Conservation (phyloP, 2,329 filamentous ascomycete species). For the Curvularia spicifera region DNA sequence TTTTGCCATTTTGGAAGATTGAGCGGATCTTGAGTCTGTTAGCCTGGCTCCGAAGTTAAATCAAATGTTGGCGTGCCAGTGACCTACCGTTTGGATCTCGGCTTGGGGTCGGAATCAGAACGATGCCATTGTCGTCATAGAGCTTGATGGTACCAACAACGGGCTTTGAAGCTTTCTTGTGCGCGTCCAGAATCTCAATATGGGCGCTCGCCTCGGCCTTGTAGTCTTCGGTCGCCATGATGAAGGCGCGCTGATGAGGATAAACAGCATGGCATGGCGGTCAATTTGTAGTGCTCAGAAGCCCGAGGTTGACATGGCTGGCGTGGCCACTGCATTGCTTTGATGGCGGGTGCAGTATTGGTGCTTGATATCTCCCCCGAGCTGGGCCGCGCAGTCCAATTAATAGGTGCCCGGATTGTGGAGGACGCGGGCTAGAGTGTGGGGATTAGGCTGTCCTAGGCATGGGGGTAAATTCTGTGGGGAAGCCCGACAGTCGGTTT, state of each 20-base stretch:
- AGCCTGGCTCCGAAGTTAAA: neutral
- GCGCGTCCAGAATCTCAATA: constrained; percentile 16
- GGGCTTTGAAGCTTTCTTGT: constrained; percentile 21
- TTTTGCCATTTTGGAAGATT: constrained; percentile 22
- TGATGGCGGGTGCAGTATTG: neutral
- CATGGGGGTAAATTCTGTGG: constrained; percentile 7
- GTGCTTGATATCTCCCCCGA: constrained; percentile 11
- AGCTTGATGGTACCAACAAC: constrained; percentile 21
- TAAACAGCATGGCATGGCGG: neutral
- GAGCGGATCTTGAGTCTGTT: constrained; percentile 13
- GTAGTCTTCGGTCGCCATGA: constrained; percentile 9
- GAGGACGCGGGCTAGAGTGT: constrained; percentile 16
- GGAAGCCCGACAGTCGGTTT: constrained; percentile 6
- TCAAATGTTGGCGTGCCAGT: neutral
- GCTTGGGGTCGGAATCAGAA: constrained; percentile 21
- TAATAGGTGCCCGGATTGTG: constrained; percentile 17
- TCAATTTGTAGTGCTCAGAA: constrained; percentile 4
- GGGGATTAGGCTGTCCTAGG: constrained; percentile 9
- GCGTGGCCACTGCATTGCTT: neutral
- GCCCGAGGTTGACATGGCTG: constrained; percentile 1
- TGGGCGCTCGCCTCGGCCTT: constrained; percentile 13
- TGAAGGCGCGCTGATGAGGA: neutral
- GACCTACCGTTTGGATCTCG: constrained; percentile 19
- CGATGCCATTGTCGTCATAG: constrained; percentile 17
- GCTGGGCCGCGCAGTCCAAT: constrained; percentile 19